Base-by-base conservation (phyloP, 2,329 filamentous ascomycete genomes). In the Colletotrichum tropicale region DNA sequence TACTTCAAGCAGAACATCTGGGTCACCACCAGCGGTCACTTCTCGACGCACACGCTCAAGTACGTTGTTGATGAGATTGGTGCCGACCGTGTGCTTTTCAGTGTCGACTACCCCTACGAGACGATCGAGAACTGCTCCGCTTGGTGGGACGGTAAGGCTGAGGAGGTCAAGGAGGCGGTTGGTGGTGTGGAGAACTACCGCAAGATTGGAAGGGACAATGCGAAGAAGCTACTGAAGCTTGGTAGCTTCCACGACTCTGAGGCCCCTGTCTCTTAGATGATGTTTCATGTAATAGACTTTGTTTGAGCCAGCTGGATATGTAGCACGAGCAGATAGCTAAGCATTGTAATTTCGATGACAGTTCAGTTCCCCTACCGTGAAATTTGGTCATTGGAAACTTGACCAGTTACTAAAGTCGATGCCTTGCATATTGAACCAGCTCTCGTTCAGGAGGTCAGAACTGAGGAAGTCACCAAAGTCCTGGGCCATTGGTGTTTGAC, bases 21-120 rank as follows among this genome's bases (percentile, higher is more conserved):
- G 88, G 87, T 91, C 77, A 91, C 90, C 5, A 91, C 90, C 1
- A 87, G 85, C 71, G 90, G 90, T 0, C 88, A 91, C 79, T 91
- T 91, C 78, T 90, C 87, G 1, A 90, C 89, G 0, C 81, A 86
- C 1, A 89, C 88, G 1, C 80, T 91, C 60, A 84, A 90, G 76
- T 91, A 86, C 68, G 87, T 86, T 61, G 83, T 89, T 24, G 83
- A 84, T 24, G 85, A 90, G 77, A 82, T 91, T 32, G 86, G 88
- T 9, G 82, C 87, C 7, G 88, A 90, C 69, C 81, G 89, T 0
- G 87, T 90, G 48, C 77, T 90, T n/a, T 90, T 89, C 79, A 87
- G 85, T 3, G 86, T 90, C 5, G 89, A 90, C 78, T 90, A 90
- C 76, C 89, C 89, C 0, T 90, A 87, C 70, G 89, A 89, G 83